Base-by-base conservation (phyloP, 495 filamentous ascomycete genomes). In the Terfezia boudieri region DNA sequence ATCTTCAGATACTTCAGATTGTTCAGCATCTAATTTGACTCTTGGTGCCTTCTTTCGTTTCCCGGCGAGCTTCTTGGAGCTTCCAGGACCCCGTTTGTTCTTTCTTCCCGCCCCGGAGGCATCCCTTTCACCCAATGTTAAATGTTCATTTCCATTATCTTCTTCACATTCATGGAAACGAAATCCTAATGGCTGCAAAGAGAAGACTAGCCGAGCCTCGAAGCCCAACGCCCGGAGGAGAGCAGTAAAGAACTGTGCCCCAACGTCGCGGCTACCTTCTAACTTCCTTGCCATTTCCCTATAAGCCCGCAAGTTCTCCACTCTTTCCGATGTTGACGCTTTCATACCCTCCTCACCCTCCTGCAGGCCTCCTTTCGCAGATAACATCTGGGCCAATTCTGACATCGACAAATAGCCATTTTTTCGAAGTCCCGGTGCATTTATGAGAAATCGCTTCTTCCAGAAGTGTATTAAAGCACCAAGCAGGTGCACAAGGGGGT, bases 221-320 rank as follows among this genome's bases (percentile, higher is more conserved):
- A 94, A 69, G 0, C 81, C 83, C 16, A 99, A 61, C 4, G 79
- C 88, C 56, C 92, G 73, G n/a, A 95, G 64, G 22, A 99, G 67
- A 8, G 86, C 84, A 0, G 86, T 90, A 58, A 99, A 96, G 0
- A 99, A 75, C 65, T 94, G 86, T 2, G 82, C 82, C 6, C 86
- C 88, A 16, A 90, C 73, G 65, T 96, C 90, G 50, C 87, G 75
- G 59, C 85, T 94, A 0, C 90, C 92, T 50, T 32, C 26, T 0
- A 32, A 7, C 26, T 32, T 46, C 41, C 41, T 20, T 20, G 41
- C 41, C 12, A 46, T 20, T 20, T 46, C 41, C 41, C 41, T 46
- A 46, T 5, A 46, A 14, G 12, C 41, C 4, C 8, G 12, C 8
- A 46, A 5, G 14, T 20, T 20, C 41, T 14, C 41, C 4, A 46